These are phyloP conservation scores for Plasmodium reichenowi DNA, from an alignment of 169 alveolate species.

Conservation along the genomic window DNA sequence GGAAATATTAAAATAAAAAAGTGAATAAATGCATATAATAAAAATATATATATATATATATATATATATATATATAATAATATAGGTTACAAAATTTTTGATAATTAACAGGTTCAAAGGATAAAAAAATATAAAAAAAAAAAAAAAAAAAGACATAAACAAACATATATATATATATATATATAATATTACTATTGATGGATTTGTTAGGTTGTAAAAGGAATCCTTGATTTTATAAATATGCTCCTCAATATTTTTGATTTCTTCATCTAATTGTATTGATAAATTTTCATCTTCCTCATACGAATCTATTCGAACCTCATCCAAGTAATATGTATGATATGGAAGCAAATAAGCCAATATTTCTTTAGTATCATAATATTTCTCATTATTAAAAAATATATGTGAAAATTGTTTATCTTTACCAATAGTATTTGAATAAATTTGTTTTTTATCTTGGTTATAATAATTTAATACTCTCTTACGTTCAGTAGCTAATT, in stretches of 20 bases:
- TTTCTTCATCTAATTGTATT: conserved; percentile 15
- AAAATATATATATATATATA: background rate
- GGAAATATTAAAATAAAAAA: background rate
- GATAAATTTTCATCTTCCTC: conserved; percentile 9
- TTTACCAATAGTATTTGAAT: conserved; percentile 36
- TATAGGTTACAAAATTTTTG: no score
- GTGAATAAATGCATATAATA: background rate
- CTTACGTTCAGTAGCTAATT: conserved; percentile 42
- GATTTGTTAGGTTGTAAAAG: conserved; percentile 24
- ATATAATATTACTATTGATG: conserved; percentile 25
- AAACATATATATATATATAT: background rate
- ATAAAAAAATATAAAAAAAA: background rate
- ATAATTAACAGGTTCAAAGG: no score
- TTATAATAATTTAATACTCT: conserved; percentile 46
- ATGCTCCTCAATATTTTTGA: conserved; percentile 25
- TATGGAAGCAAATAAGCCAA: conserved; percentile 58
- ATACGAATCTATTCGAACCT: conserved; percentile 23
- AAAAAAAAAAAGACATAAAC: background rate
- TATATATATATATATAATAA: background rate
- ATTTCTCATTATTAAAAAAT: conserved; percentile 37
- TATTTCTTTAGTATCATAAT: conserved; percentile 65
- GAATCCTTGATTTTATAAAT: conserved; percentile 33
- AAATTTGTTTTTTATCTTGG: conserved; percentile 60
- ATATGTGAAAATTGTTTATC: conserved; percentile 68
- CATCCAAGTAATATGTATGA: conserved; percentile 53